phyloP scores from a whole-genome alignment of 305 asterid species.

The Fraxinus paxiana region DNA sequence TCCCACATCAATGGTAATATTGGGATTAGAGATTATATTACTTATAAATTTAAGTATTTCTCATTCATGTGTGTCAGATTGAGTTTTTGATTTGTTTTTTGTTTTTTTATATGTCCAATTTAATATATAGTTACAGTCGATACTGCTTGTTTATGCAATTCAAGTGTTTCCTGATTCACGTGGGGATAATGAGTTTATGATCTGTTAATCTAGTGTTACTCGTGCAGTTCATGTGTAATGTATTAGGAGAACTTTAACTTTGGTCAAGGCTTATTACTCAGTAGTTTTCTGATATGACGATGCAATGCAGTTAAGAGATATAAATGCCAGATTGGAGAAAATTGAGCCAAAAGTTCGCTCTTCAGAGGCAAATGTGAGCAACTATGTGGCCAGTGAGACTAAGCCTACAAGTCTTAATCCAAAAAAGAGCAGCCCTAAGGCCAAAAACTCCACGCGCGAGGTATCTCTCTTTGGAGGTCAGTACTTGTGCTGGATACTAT shows the following conservation, averaged over 20 bases:
- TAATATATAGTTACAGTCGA: neutral
- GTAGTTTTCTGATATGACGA: conserved; percentile 29
- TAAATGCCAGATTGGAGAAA: conserved; percentile 78
- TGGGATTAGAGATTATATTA: neutral
- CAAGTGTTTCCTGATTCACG: conserved; percentile 15
- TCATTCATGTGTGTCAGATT: neutral
- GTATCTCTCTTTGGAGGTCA: conserved; percentile 93
- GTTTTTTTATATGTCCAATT: neutral
- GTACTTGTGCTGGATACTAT: conserved; percentile 27
- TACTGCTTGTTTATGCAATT: conserved; percentile 6
- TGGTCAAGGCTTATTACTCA: conserved; percentile 27
- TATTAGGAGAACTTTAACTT: neutral
- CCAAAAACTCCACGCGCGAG: conserved; percentile 69
- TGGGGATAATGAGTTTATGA: neutral
- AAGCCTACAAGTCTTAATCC: conserved; percentile 52
- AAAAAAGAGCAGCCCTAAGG: conserved; percentile 89
- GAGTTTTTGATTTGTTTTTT: neutral
- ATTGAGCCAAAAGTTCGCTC: conserved; percentile 78
- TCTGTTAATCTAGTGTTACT: neutral
- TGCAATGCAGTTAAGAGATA: conserved; percentile 75
- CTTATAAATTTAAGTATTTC: neutral
- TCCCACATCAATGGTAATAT: conserved; percentile 66
- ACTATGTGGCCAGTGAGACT: conserved; percentile 51
- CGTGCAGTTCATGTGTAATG: neutral
- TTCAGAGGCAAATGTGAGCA: conserved; percentile 62